Evolutionary conservation across 2,329 filamentous ascomycete species (phyloP), one percentile per base, ranked within the genome.

Genomic region (Cercospora sesami): DNA sequence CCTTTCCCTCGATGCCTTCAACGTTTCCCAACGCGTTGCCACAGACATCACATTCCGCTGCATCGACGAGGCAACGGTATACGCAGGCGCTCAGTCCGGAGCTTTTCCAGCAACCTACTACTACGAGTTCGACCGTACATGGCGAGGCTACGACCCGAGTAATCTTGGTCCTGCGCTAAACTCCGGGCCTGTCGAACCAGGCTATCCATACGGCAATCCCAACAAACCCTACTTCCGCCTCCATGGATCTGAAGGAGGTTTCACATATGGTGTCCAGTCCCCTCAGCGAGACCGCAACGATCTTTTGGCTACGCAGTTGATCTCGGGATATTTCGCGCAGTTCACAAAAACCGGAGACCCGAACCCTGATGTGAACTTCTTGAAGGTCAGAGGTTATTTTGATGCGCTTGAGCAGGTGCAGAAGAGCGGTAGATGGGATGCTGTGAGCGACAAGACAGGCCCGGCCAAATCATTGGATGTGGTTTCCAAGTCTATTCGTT

Each of bases 41-140:
- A 89, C 86, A 2, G 86, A 89, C 75, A 85, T 82, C 62, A 83
- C 84, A 8, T 89, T 88, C 80, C 84, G 86, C 66, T 89, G 87
- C 75, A 78, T 86, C 61, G 85, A 87, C 74, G 83, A 88, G 75
- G 86, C 86, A 5, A 89, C 86, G 2, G 84, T 84, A 6, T 84
- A 84, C 73, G 80, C 84, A 0, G 86, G 83, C 2, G 78, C 83
- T 0, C 76, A 74, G 16, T 82, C 80, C 16, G 77, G 78, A 3
- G 81, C 83, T 0, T 85, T 88, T 73, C 75, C 80, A 30, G 77
- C 79, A 5, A 79, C 86, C 0, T 89, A 85, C 75, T 88, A 84
- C 74, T 89, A 89, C 77, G 85, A 88, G 74, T 85, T 89, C 72
- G 85, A 87, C 68, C 83, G 87, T 55, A 84, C 84, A 0, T 86